Evolutionary conservation across 179 eudicot species (phyloP), one percentile per base, ranked within the genome.

Genomic region (Vitellaria paradoxa): DNA sequence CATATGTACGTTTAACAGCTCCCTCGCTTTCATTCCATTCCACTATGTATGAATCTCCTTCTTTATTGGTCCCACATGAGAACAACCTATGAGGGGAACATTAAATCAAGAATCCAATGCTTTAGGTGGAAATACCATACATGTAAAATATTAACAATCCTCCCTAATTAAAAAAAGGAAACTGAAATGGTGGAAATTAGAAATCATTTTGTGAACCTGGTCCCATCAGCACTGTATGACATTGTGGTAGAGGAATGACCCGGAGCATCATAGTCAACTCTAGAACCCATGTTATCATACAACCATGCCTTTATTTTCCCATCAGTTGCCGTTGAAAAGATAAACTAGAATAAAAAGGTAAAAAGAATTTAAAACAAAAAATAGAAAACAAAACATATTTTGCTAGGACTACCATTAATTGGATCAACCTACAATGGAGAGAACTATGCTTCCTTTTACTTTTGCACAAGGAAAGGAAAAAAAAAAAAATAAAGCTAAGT

Each of bases 251-350:
- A 88, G 21, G 97, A 89, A 84, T 79, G 97, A 64, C 94, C 94
- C 7, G 98, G 98, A 23, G 98, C 97, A 88, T 90, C 93, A 85
- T 91, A 93, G 84, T 93, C 91, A 70, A 91, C 94, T 84, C 97
- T 85, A 47, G 97, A 86, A 81, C 97, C 97, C 85, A 77, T 21
- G 76, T 84, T 86, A 81, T 91, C 97, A 83, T 93, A 93, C 77
- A 93, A 68, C 98, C 98, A 93, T 7, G 93, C 98, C 86, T 93
- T 93, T 75, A 93, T 92, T 85, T 93, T 93, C 74, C 98, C 98
- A 79, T 93, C 94, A 70, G 87, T 85, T 52, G 94, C 92, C 55
- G 97, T 92, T 68, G 98, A 87, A 81, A 93, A 93, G 68, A 93
- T 87, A 79, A 93, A 93, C 98, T 93, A 87, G 56, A 74, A 79